phyloP scores from a whole-genome alignment of 2,329 filamentous ascomycete genomes.

The Fusarium veterinarium region DNA sequence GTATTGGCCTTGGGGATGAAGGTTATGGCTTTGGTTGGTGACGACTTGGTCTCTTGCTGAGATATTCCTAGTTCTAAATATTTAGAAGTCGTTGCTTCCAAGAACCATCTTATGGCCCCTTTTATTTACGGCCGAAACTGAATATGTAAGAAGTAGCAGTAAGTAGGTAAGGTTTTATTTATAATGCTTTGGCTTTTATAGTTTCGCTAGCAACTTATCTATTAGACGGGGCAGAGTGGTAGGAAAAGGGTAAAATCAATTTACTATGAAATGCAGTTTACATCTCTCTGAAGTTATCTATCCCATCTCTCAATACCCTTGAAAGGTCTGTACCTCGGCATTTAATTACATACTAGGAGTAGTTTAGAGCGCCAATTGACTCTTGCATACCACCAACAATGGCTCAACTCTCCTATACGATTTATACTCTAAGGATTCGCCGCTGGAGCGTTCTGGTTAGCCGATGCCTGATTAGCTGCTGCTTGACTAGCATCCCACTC shows the following conservation, averaged over 20 bases:
- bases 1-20: fast-evolving
- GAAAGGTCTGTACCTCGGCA: too few species aligned
- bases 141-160: too few species aligned
- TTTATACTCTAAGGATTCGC: fast-evolving
- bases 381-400: fast-evolving
- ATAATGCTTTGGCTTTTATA: too few species aligned
- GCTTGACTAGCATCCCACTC: not conserved
- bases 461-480: fast-evolving
- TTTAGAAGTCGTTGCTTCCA: fast-evolving
- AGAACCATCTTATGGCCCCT: fast-evolving
- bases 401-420: fast-evolving
- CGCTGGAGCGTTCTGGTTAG: fast-evolving
- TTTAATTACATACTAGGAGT: too few species aligned
- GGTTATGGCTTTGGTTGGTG: not conserved
- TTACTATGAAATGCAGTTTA: too few species aligned
- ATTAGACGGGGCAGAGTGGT: too few species aligned
- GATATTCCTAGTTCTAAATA: fast-evolving
- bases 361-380: too few species aligned
- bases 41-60: too few species aligned
- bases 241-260: too few species aligned
- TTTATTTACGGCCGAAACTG: fast-evolving
- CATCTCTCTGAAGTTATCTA: fast-evolving
- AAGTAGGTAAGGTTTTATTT: fast-evolving
- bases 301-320: too few species aligned
- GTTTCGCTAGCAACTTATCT: too few species aligned